Percentiles rank a stretch among this genome's conserved stretches.
Conservation (phyloP, 2,329 filamentous ascomycete genomes). For the Alternaria longipes region DNA sequence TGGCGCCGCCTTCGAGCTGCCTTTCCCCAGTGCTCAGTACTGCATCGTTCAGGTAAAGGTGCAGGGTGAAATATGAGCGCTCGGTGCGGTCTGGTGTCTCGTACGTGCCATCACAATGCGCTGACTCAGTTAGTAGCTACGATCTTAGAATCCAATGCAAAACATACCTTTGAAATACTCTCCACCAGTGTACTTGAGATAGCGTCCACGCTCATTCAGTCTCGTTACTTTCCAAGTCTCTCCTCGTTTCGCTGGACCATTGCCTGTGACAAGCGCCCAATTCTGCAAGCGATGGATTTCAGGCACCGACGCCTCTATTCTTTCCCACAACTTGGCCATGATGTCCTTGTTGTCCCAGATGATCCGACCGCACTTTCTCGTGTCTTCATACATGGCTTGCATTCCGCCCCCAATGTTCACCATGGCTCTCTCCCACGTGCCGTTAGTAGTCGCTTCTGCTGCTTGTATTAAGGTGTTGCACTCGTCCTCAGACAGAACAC, state of each 20-base stretch:
- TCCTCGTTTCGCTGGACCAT: slow-evolving; percentile 53
- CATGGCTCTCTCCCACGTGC: slow-evolving; percentile 72
- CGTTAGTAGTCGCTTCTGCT: slow-evolving; percentile 42
- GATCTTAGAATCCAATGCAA: not conserved
- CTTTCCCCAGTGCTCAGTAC: slow-evolving; percentile 39
- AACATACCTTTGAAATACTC: slow-evolving; percentile 72
- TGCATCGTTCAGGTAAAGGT: slow-evolving; percentile 64
- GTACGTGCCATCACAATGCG: slow-evolving; percentile 75
- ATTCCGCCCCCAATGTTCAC: slow-evolving; percentile 71
- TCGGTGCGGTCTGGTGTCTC: slow-evolving; percentile 63
- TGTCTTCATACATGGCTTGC: slow-evolving; percentile 66
- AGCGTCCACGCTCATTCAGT: slow-evolving; percentile 78
- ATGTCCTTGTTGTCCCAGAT: slow-evolving; percentile 75
- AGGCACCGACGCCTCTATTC: slow-evolving; percentile 59
- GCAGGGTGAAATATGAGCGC: slow-evolving; percentile 63
- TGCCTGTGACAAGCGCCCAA: slow-evolving; percentile 55
- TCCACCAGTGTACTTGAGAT: slow-evolving; percentile 75
- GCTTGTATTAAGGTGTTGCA: slow-evolving; percentile 57
- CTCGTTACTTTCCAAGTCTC: slow-evolving; percentile 58
- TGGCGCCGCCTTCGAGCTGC: slow-evolving; percentile 62
- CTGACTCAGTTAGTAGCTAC: slow-evolving; percentile 43
- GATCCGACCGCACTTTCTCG: slow-evolving; percentile 77
- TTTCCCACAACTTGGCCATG: slow-evolving; percentile 69
- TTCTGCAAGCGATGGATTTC: slow-evolving; percentile 58
- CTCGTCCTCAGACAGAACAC: slow-evolving; percentile 70